Conservation (phyloP, 179 eudicot species). For the Silene noctiflora region DNA sequence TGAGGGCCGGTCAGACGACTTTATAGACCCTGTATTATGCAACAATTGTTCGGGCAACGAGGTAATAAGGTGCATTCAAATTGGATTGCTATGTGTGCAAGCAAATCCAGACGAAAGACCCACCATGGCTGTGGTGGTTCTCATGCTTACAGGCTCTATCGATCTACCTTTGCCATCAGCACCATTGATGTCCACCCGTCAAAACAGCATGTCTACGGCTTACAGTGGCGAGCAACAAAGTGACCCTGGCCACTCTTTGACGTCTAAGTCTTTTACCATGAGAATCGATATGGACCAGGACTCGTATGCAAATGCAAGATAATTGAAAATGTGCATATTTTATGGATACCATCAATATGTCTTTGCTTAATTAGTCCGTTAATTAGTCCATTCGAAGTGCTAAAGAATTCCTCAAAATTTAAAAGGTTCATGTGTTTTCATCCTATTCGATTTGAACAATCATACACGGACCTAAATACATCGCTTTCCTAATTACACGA, state of each 20-base stretch:
- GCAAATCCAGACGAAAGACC: slow-evolving; percentile 16
- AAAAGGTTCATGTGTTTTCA: too few relatives aligned
- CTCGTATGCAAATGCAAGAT: slow-evolving; percentile 9
- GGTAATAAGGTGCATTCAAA: slow-evolving; percentile 28
- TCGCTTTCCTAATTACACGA: too few relatives aligned
- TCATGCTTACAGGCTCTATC: slow-evolving; percentile 26
- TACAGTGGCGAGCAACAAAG: not conserved
- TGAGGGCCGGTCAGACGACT: not conserved
- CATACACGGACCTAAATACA: too few relatives aligned
- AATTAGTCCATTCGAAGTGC: too few relatives aligned
- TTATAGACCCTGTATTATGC: slow-evolving; percentile 13
- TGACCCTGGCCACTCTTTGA: not conserved
- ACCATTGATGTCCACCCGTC: slow-evolving; percentile 16
- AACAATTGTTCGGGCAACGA: slow-evolving; percentile 4
- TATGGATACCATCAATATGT: not conserved
- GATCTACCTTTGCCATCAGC: slow-evolving; percentile 16
- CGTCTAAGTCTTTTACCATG: not conserved
- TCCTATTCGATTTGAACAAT: too few relatives aligned
- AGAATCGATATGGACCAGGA: not conserved
- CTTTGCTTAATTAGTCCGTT: not conserved
- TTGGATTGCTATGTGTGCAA: slow-evolving; percentile 30
- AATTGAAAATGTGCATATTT: slow-evolving; percentile 8
- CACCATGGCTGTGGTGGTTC: not conserved
- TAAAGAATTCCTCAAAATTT: too few relatives aligned
- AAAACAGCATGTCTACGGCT: not conserved